Percentiles rank a stretch among this genome's conserved stretches.
Evolutionary conservation across 2,329 filamentous ascomycete species (phyloP).

Genomic region (Phaeomoniella chlamydospora): DNA sequence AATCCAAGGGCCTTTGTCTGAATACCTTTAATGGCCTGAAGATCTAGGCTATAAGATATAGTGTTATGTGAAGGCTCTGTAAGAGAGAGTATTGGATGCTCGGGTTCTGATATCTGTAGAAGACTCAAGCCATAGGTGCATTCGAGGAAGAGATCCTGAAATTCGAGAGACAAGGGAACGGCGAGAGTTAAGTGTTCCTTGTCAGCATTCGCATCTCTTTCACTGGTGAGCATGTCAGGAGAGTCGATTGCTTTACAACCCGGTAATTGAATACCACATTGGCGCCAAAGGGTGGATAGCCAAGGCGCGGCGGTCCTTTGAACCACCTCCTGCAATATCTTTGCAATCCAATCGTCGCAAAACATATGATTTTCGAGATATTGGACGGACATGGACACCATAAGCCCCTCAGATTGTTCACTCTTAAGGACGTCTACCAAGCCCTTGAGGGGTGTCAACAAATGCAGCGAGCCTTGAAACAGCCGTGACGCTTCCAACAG

Average conservation of each 20-base stretch:
- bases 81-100: conserved; percentile 4
- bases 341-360: conserved; percentile 37
- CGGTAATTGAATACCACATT: background rate
- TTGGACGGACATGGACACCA: background rate
- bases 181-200: background rate
- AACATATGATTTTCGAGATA: conserved; percentile 6
- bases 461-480: background rate
- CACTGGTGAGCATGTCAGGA: background rate
- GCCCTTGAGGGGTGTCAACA: background rate
- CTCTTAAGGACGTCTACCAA: background rate
- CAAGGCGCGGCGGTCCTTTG: conserved; percentile 49
- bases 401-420: background rate
- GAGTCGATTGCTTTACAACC: too few relatives aligned
- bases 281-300: conserved; percentile 22
- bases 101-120: conserved; percentile 3
- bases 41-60: too few relatives aligned
- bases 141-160: conserved; percentile 2
- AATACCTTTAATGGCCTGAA: background rate
- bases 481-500: background rate
- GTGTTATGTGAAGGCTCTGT: background rate
- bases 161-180: conserved; percentile 2
- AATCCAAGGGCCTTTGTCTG: background rate
- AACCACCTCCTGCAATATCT: conserved; percentile 54
- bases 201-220: background rate
- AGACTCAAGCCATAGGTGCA: conserved; percentile 5